Evolutionary conservation across 331 rosid genomes (phyloP).

Genomic region (Rosa hybrid): DNA sequence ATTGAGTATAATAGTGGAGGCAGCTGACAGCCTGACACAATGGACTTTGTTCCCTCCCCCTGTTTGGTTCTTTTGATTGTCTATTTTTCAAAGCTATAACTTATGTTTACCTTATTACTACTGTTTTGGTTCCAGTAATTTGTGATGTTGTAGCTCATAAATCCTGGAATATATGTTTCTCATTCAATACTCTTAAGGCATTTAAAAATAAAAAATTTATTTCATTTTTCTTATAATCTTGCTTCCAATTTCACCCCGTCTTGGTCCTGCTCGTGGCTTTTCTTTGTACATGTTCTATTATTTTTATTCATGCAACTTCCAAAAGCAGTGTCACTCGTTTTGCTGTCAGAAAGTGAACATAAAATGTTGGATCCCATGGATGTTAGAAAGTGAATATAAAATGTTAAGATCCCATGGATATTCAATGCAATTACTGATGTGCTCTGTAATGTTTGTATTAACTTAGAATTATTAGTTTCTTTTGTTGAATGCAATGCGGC

Average conservation of each 20-base stretch:
- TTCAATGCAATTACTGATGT: background rate
- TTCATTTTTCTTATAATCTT: background rate
- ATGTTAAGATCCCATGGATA: background rate
- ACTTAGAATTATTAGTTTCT: background rate
- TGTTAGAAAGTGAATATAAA: background rate
- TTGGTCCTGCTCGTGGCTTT: background rate
- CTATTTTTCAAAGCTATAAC: background rate
- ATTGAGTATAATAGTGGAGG: background rate
- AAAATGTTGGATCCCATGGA: background rate
- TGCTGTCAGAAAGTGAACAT: background rate
- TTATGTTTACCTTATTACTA: background rate
- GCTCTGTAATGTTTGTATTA: background rate
- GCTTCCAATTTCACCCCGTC: background rate
- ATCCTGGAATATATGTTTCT: background rate
- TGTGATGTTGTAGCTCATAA: background rate
- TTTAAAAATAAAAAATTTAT: too few species aligned
- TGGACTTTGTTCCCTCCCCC: background rate
- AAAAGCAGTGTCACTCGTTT: background rate
- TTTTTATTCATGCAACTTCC: background rate
- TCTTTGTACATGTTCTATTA: background rate
- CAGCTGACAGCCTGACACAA: background rate
- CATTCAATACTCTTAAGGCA: background rate
- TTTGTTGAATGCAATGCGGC: background rate
- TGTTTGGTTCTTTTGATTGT: background rate
- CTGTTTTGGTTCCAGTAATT: background rate